Conservation (phyloP, 176 grass and related monocot species). For the Cenchrus americanus region DNA sequence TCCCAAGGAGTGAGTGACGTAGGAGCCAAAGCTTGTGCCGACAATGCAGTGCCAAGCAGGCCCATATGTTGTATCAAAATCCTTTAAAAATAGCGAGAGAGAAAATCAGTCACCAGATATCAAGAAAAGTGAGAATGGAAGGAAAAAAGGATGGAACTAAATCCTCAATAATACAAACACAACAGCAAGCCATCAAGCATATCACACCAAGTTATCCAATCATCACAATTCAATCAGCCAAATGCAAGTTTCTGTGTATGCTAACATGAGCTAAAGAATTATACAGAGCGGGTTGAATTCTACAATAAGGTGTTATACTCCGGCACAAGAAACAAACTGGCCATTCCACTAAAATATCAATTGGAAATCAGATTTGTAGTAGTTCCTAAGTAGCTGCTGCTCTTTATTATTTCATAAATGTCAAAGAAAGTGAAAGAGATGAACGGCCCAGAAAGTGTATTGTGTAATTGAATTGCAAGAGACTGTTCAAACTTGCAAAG, state of each 20-base stretch:
- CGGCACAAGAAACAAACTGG: background rate
- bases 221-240: background rate
- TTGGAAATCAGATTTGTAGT: background rate
- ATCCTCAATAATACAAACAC: background rate
- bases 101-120: background rate
- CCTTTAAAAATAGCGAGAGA: slow-evolving; percentile 40
- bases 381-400: background rate
- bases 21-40: slow-evolving; percentile 75
- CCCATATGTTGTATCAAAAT: slow-evolving; percentile 69
- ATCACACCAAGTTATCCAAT: too few relatives aligned
- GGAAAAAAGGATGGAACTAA: background rate
- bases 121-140: background rate
- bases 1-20: slow-evolving; percentile 68
- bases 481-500: background rate
- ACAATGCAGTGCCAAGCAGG: slow-evolving; percentile 88
- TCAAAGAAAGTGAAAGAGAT: background rate
- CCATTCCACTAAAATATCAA: background rate
- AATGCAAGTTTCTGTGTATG: background rate
- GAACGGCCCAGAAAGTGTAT: background rate
- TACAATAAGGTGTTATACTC: background rate
- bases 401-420: background rate
- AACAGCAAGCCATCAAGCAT: too few relatives aligned
- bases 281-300: background rate
- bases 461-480: background rate
- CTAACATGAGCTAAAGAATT: background rate